Conservation (phyloP, 352 stramenopile species). For the Phytophthora chlamydospora region DNA sequence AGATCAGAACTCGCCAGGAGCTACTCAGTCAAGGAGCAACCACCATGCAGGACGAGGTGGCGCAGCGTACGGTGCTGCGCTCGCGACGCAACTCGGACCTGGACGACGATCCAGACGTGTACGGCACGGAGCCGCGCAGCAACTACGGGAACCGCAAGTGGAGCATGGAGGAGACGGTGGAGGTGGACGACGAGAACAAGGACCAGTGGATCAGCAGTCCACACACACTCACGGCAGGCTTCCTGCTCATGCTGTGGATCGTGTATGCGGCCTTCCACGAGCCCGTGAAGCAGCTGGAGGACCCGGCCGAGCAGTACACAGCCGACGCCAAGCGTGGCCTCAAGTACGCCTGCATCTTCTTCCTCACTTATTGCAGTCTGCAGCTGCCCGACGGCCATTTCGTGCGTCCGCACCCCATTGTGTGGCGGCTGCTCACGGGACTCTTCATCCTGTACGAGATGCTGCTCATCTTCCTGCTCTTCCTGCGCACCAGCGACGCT, state of each 20-base stretch:
- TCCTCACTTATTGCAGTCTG: conserved; percentile 88
- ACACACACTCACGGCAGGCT: conserved; percentile 80
- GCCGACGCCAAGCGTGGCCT: conserved; percentile 73
- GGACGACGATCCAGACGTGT: conserved; percentile 46
- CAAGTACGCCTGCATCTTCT: conserved; percentile 83
- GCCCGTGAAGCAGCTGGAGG: conserved; percentile 36
- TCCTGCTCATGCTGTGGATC: conserved; percentile 85
- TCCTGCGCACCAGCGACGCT: conserved; percentile 80
- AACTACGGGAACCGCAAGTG: conserved; percentile 88
- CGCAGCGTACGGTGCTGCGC: conserved; percentile 53
- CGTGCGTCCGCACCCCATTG: conserved; percentile 87
- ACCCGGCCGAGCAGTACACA: conserved; percentile 44
- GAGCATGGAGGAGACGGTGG: conserved; percentile 84
- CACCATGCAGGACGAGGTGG: conserved; percentile 33
- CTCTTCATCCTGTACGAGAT: conserved; percentile 94
- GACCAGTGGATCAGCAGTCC: conserved; percentile 84
- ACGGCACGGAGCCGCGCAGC: conserved; percentile 45
- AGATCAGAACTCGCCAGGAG: conserved; percentile 20
- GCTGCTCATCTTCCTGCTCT: conserved; percentile 87
- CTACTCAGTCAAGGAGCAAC: neutral
- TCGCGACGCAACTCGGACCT: conserved; percentile 67
- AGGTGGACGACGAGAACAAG: conserved; percentile 76
- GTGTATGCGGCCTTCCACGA: conserved; percentile 87
- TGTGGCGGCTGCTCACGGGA: conserved; percentile 92
- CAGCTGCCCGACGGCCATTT: conserved; percentile 90